Conservation (phyloP, 495 filamentous ascomycete species). For the Aspergillus coremiiformis region DNA sequence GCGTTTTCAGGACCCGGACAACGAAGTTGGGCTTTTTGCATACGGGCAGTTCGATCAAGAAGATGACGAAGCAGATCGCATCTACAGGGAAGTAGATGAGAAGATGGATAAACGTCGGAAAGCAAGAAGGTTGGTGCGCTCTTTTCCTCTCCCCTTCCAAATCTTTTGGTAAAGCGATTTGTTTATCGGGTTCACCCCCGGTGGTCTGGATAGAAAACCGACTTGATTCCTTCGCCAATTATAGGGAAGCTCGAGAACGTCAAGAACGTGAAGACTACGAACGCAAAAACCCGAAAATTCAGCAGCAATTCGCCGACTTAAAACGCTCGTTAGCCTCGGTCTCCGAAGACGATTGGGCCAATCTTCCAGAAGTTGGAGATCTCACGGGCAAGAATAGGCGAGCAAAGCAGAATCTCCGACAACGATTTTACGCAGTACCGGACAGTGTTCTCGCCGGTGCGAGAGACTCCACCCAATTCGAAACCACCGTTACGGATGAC, state of each 20-base stretch:
- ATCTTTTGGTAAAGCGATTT: conserved; percentile 41
- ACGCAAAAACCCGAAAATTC: conserved; percentile 93
- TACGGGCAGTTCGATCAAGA: conserved; percentile 91
- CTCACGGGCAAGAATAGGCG: conserved; percentile 88
- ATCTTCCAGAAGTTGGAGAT: conserved; percentile 90
- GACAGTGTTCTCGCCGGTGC: conserved; percentile 92
- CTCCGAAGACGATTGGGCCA: conserved; percentile 95
- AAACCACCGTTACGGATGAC: conserved; percentile 77
- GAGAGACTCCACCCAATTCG: conserved; percentile 69
- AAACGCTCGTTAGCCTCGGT: conserved; percentile 84
- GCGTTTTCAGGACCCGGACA: conserved; percentile 91
- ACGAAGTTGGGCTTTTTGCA: conserved; percentile 91
- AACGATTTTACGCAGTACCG: conserved; percentile 92
- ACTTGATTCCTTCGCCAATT: conserved; percentile 58
- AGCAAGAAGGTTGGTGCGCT: conserved; percentile 74
- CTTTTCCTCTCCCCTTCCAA: conserved; percentile 10
- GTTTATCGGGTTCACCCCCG: conserved; percentile 58
- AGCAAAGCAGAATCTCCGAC: conserved; percentile 68
- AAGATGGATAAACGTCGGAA: conserved; percentile 87
- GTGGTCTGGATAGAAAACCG: conserved; percentile 78
- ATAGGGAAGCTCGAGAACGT: conserved; percentile 91
- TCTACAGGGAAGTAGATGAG: conserved; percentile 92
- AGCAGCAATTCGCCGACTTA: conserved; percentile 94
- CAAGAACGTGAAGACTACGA: conserved; percentile 93
- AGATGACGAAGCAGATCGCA: conserved; percentile 92